These are phyloP conservation scores for Cryptosporidium viatorum DNA, from an alignment of 169 alveolate genomes.

Conservation along the genomic window DNA sequence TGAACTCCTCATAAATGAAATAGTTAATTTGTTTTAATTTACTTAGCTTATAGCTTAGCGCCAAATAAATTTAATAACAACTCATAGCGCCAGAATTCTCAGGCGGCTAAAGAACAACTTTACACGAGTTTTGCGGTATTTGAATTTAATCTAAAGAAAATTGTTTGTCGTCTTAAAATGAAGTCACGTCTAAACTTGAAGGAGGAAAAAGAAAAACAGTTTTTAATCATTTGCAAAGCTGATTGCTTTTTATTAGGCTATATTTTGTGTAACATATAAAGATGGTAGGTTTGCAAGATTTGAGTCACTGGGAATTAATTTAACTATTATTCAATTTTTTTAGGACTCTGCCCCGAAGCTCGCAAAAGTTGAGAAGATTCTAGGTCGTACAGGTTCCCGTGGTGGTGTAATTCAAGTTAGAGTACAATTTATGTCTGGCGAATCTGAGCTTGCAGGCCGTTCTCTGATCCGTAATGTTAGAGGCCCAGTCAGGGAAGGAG, in stretches of 20 bases:
- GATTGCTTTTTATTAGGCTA: background rate
- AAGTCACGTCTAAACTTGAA: constrained; percentile 49
- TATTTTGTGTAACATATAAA: background rate
- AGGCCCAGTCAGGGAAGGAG: constrained; percentile 99
- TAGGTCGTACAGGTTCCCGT: constrained; percentile 97
- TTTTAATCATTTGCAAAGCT: background rate
- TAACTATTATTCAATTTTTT: background rate
- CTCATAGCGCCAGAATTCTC: background rate
- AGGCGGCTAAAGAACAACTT: background rate
- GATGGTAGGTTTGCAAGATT: constrained; percentile 29
- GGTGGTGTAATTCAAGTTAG: constrained; percentile 98
- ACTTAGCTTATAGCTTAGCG: background rate
- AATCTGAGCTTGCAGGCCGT: constrained; percentile 90
- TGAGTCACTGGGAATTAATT: background rate
- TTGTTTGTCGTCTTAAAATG: constrained; percentile 30
- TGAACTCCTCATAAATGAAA: background rate
- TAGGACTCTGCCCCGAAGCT: constrained; percentile 86
- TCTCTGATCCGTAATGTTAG: constrained; percentile 96
- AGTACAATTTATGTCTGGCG: constrained; percentile 91
- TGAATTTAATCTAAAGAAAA: background rate
- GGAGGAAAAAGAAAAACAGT: background rate
- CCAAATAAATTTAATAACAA: background rate
- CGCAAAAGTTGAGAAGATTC: constrained; percentile 94
- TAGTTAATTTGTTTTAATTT: background rate
- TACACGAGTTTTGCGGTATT: constrained; percentile 21